phyloP scores from a whole-genome alignment of 768 basidiomycete species.

The Tubosaeta sp. region DNA sequence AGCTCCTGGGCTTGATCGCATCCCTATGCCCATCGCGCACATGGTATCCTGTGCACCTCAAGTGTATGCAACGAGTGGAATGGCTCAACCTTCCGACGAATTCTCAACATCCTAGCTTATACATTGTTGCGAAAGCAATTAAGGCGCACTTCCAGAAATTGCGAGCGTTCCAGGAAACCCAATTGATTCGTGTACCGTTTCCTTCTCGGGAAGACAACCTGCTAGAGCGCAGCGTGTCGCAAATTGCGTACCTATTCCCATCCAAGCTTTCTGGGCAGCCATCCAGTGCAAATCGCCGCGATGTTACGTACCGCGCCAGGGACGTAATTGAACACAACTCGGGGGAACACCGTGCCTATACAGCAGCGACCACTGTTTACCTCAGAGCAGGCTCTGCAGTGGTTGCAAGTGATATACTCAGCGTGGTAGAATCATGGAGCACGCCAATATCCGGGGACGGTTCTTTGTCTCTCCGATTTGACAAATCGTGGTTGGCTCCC shows the following conservation, averaged over 20 bases:
- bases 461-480: constrained; percentile 15
- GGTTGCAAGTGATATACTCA: neutral
- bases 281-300: neutral
- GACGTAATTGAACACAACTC: constrained; percentile 1
- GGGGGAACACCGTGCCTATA: constrained; percentile 10
- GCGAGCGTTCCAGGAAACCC: constrained; percentile 6
- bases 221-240: constrained; percentile 11
- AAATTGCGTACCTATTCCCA: neutral
- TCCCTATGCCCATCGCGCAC: constrained; percentile 31
- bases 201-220: constrained; percentile 6
- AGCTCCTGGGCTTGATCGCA: constrained; percentile 31
- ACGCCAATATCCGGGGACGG: neutral
- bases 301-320: constrained; percentile 7
- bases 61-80: constrained; percentile 36
- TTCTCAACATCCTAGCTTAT: constrained; percentile 31
- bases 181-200: neutral
- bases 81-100: constrained; percentile 21
- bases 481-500: constrained; percentile 21
- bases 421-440: constrained; percentile 9
- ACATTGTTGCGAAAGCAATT: constrained; percentile 23
- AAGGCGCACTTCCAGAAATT: constrained; percentile 19
- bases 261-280: neutral
- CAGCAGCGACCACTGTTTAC: constrained; percentile 5
- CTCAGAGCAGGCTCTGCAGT: neutral
- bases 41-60: constrained; percentile 37